Evolutionary conservation across 1,139 yeast species (phyloP), one percentile per base, ranked within the genome.

Genomic region (Hansenula lynferdii): DNA sequence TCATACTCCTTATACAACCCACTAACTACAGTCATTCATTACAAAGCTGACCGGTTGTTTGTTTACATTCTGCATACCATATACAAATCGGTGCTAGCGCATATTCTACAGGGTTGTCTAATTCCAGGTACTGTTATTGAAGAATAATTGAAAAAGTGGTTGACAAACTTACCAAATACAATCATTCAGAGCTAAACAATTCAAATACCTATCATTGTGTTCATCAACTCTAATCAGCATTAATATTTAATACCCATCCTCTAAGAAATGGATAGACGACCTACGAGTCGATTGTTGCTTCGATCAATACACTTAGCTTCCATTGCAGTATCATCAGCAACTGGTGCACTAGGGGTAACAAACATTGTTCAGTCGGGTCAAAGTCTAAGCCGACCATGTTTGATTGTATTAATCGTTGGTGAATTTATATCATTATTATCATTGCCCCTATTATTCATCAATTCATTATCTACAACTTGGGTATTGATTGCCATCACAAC

Each of bases 261-360:
- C 14, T 11, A 17, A 6, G 19, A 19, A 14, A 31, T 31, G 34
- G 20, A 16, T 10, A 5, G n/a, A 12, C 34, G 34, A 31, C 34
- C 34, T 17, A 8, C 25, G 6, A 28, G 34, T 31, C 34, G 28
- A 15, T 14, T 21, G 3, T 12, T 25, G 23, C 12, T 15, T 8
- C 23, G 20, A 7, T 10, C 27, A 16, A 24, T 30, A 17, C 33
- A 24, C 5, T 6, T 31, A 5, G 12, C 20, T 12, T 34, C 41
- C 2, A 21, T 34, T 2, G 28, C 42, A 8, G 16, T 43, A 5
- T 44, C 43, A 8, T 23, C 42, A 5, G 43, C 45, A 4, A 35
- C 51, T 7, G 53, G 51, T 9, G 38, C 42, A 3, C 19, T 45
- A 6, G 53, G 45, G 2, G 17, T 39, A 12, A 14, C 43, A 3